Base-by-base conservation (phyloP, 495 filamentous ascomycete species). In the Clohesyomyces aquaticus region DNA sequence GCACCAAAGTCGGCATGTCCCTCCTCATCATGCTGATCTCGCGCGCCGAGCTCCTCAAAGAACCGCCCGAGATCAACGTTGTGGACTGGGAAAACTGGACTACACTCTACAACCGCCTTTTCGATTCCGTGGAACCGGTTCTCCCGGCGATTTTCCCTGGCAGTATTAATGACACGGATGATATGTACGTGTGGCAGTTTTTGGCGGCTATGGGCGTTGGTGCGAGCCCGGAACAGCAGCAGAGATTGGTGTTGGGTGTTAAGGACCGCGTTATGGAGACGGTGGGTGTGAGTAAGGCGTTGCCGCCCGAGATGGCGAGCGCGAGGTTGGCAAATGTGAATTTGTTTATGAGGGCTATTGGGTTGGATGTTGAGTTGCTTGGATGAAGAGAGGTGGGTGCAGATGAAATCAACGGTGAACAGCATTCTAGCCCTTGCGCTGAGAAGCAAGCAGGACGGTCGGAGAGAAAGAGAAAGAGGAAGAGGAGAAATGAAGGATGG, bases 221-320 rank as follows among this genome's bases (percentile, higher is more conserved):
- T 32, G 93, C 94, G 35, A 91, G 84, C 74, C 91, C 90, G 8
- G 89, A 93, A 58, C 94, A 98, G 75, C 95, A 98, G 76, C 91
- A 96, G 75, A 82, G 91, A 47, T 79, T 98, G 48, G 94, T 98
- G 2, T 84, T 96, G 72, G 92, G 91, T 51, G 95, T 98, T 51
- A 98, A 97, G 87, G 95, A 98, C 68, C 87, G 93, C 57, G 94
- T 98, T 55, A 95, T 98, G 91, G 94, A 96, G 72, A 98, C 94
- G 2, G 88, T 97, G 8, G 77, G 80, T 38, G 85, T 95, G 29
- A 87, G 89, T 71, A 96, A 94, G 79, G 91, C 89, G 1, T 84
- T 98, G 14, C 94, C 95, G 12, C 80, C 86, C 18, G 91, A 94
- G 43, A 87, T 96, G 84, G 84, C 87, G 18, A 85, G 83, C 68